A percentile compares a stretch with the other conserved stretches of the same genome.
Evolutionary conservation across 1,139 yeast genomes (phyloP).

Genomic region (Blastobotrys serpentis): DNA sequence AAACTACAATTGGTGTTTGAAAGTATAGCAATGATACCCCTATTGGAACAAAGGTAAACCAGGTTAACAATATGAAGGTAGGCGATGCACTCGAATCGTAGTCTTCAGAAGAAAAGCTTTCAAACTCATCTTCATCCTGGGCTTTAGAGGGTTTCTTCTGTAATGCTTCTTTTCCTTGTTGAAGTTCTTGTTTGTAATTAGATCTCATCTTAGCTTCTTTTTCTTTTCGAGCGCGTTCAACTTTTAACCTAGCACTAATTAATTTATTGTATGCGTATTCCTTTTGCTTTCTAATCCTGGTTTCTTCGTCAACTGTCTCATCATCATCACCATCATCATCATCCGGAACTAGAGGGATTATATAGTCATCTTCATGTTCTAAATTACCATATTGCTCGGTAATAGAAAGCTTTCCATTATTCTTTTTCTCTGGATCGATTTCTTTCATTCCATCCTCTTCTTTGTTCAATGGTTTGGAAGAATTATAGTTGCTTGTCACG

Average conservation of each 20-base stretch:
- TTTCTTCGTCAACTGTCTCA: conserved; percentile 13
- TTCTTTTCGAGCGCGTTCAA: conserved; percentile 2
- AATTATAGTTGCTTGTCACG: not conserved
- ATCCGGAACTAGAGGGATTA: not conserved
- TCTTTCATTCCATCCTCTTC: not conserved
- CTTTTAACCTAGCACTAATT: conserved; percentile 7
- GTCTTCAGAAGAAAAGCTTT: not conserved
- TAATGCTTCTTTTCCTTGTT: not conserved
- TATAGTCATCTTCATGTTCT: not conserved
- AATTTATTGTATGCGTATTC: conserved; percentile 3
- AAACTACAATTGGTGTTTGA: conserved; percentile 13
- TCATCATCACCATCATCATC: conserved; percentile 18
- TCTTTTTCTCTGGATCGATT: too few relatives aligned
- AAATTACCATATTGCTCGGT: too few relatives aligned
- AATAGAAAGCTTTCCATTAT: too few relatives aligned
- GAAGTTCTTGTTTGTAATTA: not conserved
- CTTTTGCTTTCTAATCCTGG: not conserved
- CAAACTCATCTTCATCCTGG: not conserved
- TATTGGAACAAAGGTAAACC: conserved; percentile 10
- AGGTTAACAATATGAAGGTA: not conserved
- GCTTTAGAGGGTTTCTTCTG: conserved; percentile 1
- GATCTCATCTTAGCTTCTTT: not conserved
- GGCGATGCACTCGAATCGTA: not conserved
- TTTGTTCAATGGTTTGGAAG: not conserved
- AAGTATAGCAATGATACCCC: conserved; percentile 11